Evolutionary conservation across 306 rosid genomes (phyloP).

Genomic region (Hippophae tibetana): DNA sequence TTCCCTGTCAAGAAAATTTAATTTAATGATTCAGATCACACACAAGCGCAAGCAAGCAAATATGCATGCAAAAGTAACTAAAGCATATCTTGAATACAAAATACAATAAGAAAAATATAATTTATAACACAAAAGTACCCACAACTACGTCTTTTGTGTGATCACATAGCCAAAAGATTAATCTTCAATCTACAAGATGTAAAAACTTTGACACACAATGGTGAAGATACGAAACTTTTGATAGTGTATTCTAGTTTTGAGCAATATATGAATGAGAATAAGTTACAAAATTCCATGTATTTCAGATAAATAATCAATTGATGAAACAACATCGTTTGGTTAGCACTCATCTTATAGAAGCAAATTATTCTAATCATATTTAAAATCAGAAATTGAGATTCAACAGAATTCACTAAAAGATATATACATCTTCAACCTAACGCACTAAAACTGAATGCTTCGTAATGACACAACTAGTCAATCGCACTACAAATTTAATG

Average conservation of each 20-base stretch:
- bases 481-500: too few relatives aligned
- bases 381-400: too few relatives aligned
- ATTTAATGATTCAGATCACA: neutral
- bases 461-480: too few relatives aligned
- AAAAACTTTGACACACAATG: neutral
- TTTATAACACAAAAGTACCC: neutral
- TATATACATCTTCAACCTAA: too few relatives aligned
- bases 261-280: neutral
- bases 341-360: too few relatives aligned
- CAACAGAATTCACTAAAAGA: too few relatives aligned
- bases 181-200: neutral
- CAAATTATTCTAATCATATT: too few relatives aligned
- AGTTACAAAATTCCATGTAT: neutral
- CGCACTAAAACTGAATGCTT: too few relatives aligned
- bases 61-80: neutral
- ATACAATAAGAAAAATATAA: neutral
- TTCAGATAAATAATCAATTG: too few relatives aligned
- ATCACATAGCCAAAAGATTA: neutral
- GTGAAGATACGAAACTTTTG: neutral
- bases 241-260: neutral
- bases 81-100: neutral
- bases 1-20: constrained; percentile 45
- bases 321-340: too few relatives aligned
- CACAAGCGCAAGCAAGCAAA: neutral
- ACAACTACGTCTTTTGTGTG: neutral